These are phyloP conservation scores for Panaeolus papilionaceus DNA, from an alignment of 768 basidiomycete genomes.

Conservation along the genomic window DNA sequence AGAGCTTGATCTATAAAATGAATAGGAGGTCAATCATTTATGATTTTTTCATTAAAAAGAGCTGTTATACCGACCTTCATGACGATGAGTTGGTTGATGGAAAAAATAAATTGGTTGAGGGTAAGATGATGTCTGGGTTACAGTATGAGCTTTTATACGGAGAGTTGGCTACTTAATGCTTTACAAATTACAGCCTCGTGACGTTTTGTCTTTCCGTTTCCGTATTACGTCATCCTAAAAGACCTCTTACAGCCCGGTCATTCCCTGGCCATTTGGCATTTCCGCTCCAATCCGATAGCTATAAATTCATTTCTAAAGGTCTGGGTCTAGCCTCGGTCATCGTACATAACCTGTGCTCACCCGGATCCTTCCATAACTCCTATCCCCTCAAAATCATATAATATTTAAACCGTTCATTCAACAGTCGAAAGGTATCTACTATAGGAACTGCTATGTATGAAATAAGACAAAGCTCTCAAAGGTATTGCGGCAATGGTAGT, in stretches of 20 bases:
- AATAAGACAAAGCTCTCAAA: not conserved
- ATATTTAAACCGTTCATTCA: not conserved
- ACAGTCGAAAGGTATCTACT: conserved; percentile 22
- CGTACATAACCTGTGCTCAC: not conserved
- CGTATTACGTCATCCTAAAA: not conserved
- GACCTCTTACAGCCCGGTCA: not conserved
- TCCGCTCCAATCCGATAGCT: not conserved
- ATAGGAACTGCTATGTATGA: conserved; percentile 20
- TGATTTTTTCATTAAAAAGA: not conserved
- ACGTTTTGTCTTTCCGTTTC: not conserved
- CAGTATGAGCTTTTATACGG: not conserved
- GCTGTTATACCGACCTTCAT: conserved; percentile 40
- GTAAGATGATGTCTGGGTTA: conserved; percentile 5
- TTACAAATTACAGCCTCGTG: not conserved
- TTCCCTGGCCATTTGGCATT: not conserved
- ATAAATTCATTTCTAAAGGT: not conserved
- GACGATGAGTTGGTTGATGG: conserved; percentile 17
- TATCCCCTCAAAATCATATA: not conserved
- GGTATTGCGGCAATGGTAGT: conserved; percentile 10
- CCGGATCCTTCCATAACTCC: conserved; percentile 13
- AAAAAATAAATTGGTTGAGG: conserved; percentile 10
- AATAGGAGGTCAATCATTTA: conserved; percentile 13
- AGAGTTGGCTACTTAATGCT: not conserved
- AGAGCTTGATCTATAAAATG: conserved; percentile 33
- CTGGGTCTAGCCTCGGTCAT: not conserved